Percentiles rank a stretch among this genome's conserved stretches.
phyloP scores from a whole-genome alignment of 805 yeast genomes.

The Candida rishiriensis region DNA sequence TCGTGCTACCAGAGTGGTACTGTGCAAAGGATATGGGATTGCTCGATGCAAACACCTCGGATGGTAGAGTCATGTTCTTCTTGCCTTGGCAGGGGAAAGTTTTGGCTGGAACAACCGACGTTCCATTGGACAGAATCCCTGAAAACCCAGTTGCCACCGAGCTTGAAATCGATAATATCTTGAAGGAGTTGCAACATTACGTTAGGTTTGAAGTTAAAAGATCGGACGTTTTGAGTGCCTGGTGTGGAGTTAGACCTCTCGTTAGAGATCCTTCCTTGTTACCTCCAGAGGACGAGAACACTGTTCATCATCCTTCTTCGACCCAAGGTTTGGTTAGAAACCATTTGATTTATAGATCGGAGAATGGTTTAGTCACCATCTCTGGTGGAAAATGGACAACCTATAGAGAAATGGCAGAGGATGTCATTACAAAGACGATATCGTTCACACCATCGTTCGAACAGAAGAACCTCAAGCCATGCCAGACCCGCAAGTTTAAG shows the following conservation, averaged over 20 bases:
- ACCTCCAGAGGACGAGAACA: constrained; percentile 11
- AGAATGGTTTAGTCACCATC: constrained; percentile 75
- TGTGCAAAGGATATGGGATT: constrained; percentile 85
- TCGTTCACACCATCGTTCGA: constrained; percentile 37
- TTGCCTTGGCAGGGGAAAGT: constrained; percentile 98
- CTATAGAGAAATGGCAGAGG: constrained; percentile 96
- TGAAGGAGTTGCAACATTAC: constrained; percentile 84
- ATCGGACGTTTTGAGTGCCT: constrained; percentile 88
- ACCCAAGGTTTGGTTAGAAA: constrained; percentile 91
- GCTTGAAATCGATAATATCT: constrained; percentile 81
- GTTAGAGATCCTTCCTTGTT: constrained; percentile 71
- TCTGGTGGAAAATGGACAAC: constrained; percentile 99
- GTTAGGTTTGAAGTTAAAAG: constrained; percentile 83
- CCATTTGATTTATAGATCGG: constrained; percentile 69
- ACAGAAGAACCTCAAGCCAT: constrained; percentile 32
- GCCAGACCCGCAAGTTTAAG: constrained; percentile 50
- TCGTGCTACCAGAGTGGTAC: constrained; percentile 87
- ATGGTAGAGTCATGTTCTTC: constrained; percentile 95
- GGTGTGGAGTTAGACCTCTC: constrained; percentile 96
- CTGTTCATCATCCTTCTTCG: constrained; percentile 29
- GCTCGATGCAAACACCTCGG: constrained; percentile 86
- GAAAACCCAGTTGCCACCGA: constrained; percentile 81
- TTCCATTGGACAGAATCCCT: constrained; percentile 68
- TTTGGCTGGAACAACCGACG: constrained; percentile 94
- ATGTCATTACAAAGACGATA: constrained; percentile 74